These are phyloP conservation scores for Xylaria hypoxylon DNA, from an alignment of 2,329 filamentous ascomycete genomes.

Conservation along the genomic window DNA sequence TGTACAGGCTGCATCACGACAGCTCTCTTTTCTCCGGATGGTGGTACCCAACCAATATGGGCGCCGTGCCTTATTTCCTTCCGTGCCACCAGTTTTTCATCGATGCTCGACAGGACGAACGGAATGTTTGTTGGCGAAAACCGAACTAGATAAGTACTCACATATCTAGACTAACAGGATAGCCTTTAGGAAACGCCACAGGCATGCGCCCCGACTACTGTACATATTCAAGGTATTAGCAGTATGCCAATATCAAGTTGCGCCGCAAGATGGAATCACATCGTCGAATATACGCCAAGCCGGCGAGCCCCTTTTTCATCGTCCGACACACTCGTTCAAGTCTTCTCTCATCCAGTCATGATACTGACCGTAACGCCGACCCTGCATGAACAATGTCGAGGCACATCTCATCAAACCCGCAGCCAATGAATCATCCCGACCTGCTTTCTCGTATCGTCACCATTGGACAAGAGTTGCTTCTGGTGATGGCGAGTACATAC, in stretches of 20 bases:
- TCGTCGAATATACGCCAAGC: constrained; percentile 30
- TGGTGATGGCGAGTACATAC: constrained; percentile 3
- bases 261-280: constrained; percentile 4
- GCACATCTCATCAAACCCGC: constrained; percentile 39
- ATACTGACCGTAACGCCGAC: constrained; percentile 25
- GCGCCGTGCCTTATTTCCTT: not conserved
- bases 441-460: constrained; percentile 18
- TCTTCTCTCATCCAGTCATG: constrained; percentile 29
- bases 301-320: constrained; percentile 30
- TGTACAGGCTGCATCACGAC: constrained; percentile 4
- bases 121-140: constrained; percentile 8
- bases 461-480: constrained; percentile 24
- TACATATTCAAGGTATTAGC: not conserved
- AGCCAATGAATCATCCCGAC: constrained; percentile 35
- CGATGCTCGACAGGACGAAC: not conserved
- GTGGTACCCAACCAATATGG: constrained; percentile 2
- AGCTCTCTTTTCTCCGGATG: constrained; percentile 18
- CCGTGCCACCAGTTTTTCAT: not conserved
- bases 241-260: not conserved
- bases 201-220: not conserved
- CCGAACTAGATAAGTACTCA: not conserved
- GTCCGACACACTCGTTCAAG: constrained; percentile 19
- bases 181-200: constrained; percentile 1
- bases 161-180: not conserved
- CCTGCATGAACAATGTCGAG: constrained; percentile 38